Conservation (phyloP, 192 early-diverging fungal genomes). For the Linnemannia hyalina region DNA sequence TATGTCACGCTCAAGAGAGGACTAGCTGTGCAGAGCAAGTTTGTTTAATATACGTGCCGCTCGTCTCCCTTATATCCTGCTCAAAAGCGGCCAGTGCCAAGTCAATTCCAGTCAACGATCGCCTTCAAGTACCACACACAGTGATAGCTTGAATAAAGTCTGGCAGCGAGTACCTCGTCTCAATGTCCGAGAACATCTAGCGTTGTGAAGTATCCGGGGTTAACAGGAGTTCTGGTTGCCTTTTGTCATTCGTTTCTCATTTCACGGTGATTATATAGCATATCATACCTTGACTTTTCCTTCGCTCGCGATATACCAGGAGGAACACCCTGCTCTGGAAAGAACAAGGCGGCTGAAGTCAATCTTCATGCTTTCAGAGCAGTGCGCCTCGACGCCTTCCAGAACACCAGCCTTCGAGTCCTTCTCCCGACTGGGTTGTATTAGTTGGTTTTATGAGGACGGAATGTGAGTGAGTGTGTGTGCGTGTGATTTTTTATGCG, state of each 20-base stretch:
- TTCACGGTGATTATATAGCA: not conserved
- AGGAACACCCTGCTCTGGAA: slow-evolving; percentile 32
- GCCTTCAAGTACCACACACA: slow-evolving; percentile 9
- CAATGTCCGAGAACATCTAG: slow-evolving; percentile 35
- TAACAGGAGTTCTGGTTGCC: not conserved
- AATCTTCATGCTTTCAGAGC: slow-evolving; percentile 36
- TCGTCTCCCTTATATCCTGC: not conserved
- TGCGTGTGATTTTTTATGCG: too few relatives aligned
- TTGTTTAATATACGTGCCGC: not conserved
- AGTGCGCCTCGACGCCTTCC: slow-evolving; percentile 43
- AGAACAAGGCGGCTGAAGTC: slow-evolving; percentile 42
- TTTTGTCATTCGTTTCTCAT: not conserved
- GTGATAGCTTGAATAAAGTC: slow-evolving; percentile 24
- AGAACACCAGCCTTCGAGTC: slow-evolving; percentile 20
- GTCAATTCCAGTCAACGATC: not conserved
- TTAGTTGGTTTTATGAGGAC: not conserved
- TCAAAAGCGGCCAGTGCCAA: not conserved
- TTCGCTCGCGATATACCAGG: slow-evolving; percentile 51
- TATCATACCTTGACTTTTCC: slow-evolving; percentile 44
- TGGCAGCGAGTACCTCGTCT: slow-evolving; percentile 8
- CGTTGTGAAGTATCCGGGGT: not conserved
- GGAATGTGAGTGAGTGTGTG: not conserved
- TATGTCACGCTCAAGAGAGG: slow-evolving; percentile 30
- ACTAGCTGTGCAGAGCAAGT: not conserved
- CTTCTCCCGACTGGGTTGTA: slow-evolving; percentile 11